Conservation (phyloP, 2,329 filamentous ascomycete species). For the Alternaria consortialis region DNA sequence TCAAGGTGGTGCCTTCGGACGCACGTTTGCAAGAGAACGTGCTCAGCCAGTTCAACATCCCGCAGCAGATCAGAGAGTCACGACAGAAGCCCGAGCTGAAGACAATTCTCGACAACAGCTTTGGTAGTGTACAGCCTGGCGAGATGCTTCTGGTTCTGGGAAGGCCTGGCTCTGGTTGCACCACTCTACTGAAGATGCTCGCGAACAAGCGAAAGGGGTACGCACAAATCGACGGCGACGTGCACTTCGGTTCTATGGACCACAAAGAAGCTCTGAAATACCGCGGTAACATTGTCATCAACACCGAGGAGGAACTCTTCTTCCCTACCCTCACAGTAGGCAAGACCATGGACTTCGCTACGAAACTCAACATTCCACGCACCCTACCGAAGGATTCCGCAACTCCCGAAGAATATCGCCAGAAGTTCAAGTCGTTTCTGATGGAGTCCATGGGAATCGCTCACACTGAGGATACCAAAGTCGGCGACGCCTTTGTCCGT, state of each 20-base stretch:
- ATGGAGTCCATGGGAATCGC: conserved; percentile 52
- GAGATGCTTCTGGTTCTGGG: conserved; percentile 79
- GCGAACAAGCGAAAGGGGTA: conserved; percentile 63
- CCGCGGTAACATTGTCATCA: conserved; percentile 79
- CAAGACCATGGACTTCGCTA: conserved; percentile 64
- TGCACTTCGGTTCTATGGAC: conserved; percentile 60
- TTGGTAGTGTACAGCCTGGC: conserved; percentile 70
- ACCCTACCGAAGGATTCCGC: conserved; percentile 61
- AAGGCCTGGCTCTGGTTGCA: conserved; percentile 60
- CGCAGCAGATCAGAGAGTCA: conserved; percentile 50
- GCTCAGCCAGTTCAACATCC: conserved; percentile 61
- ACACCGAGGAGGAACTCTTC: conserved; percentile 63
- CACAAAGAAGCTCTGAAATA: conserved; percentile 79
- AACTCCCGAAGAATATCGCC: conserved; percentile 58
- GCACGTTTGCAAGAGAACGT: conserved; percentile 70
- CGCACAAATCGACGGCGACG: conserved; percentile 73
- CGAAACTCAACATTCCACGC: conserved; percentile 65
- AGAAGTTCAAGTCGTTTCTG: conserved; percentile 63
- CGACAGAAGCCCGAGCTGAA: conserved; percentile 61
- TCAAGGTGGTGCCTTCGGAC: conserved; percentile 71
- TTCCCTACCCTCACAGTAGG: conserved; percentile 62
- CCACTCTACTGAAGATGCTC: conserved; percentile 76
- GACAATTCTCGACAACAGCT: conserved; percentile 69
- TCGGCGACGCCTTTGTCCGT: conserved; percentile 72
- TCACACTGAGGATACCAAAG: conserved; percentile 71